Conservation (phyloP, 257 asterid species). For the Lycium ferocissimum region DNA sequence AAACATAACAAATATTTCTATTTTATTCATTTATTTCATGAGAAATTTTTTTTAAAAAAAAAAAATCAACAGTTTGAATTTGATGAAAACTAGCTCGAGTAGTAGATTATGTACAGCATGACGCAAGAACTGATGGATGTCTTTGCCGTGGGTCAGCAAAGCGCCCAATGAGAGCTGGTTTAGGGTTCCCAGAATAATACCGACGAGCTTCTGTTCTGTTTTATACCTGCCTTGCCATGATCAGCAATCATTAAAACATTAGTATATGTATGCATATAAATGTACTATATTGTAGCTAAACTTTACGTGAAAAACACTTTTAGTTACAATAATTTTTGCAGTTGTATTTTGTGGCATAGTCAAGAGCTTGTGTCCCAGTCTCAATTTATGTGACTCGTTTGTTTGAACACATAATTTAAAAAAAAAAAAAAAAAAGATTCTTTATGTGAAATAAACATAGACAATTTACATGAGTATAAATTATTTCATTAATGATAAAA, state of each 20-base stretch:
- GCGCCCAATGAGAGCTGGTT: slow-evolving; percentile 71
- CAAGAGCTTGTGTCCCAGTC: too few relatives aligned
- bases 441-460: too few relatives aligned
- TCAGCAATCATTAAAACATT: neutral
- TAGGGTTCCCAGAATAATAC: slow-evolving; percentile 51
- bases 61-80: neutral
- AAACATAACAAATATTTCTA: neutral
- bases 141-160: slow-evolving; percentile 61
- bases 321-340: too few relatives aligned
- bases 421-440: too few relatives aligned
- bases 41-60: neutral
- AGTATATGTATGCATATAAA: too few relatives aligned
- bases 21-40: neutral
- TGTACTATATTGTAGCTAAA: too few relatives aligned
- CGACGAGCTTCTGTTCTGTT: slow-evolving; percentile 45
- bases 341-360: too few relatives aligned
- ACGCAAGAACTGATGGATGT: slow-evolving; percentile 54
- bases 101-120: slow-evolving; percentile 50
- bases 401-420: too few relatives aligned
- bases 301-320: too few relatives aligned
- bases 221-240: slow-evolving; percentile 42
- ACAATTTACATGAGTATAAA: too few relatives aligned
- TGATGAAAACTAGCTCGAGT: neutral
- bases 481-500: too few relatives aligned
- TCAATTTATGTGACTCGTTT: too few relatives aligned